These are phyloP conservation scores for Xylariaceae sp. DNA, from an alignment of 2,329 filamentous ascomycete genomes.

Conservation along the genomic window DNA sequence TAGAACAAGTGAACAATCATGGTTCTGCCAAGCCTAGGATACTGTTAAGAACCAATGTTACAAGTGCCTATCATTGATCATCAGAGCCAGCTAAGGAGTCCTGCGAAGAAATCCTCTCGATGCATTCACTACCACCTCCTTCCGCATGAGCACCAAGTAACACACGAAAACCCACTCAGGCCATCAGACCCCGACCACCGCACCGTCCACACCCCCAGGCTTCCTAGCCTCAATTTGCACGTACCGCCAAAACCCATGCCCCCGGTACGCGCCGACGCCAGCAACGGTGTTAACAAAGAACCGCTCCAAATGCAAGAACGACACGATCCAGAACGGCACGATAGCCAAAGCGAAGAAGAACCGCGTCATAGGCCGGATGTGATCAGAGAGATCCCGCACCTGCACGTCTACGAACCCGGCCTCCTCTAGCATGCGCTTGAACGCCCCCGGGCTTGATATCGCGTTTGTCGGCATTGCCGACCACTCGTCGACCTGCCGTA, in stretches of 20 bases:
- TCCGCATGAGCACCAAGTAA: too few relatives aligned
- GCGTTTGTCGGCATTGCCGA: slow-evolving; percentile 45
- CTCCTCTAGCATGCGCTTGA: slow-evolving; percentile 40
- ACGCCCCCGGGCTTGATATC: slow-evolving; percentile 37
- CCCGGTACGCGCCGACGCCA: slow-evolving; percentile 37
- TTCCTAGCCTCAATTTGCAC: slow-evolving; percentile 37
- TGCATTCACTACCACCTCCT: too few relatives aligned
- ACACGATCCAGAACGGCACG: slow-evolving; percentile 44
- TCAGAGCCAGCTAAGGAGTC: too few relatives aligned
- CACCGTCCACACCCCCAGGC: slow-evolving; percentile 24
- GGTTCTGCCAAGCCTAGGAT: background rate
- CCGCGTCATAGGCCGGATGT: slow-evolving; percentile 46
- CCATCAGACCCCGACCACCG: background rate
- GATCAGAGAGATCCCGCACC: slow-evolving; percentile 42
- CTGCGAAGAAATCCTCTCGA: background rate
- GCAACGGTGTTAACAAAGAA: slow-evolving; percentile 48
- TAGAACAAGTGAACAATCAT: too few relatives aligned
- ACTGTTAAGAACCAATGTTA: background rate
- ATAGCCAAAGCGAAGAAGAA: slow-evolving; percentile 45
- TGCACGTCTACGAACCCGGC: slow-evolving; percentile 44
- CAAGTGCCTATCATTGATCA: too few relatives aligned
- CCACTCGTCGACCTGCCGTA: slow-evolving; percentile 39
- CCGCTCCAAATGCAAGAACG: slow-evolving; percentile 40
- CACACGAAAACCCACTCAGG: too few relatives aligned
- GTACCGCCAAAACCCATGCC: slow-evolving; percentile 34